A percentile compares a stretch with the other conserved stretches of the same genome.
Evolutionary conservation across 805 yeast species (phyloP).

Genomic region (Metschnikowia amazonensis): DNA sequence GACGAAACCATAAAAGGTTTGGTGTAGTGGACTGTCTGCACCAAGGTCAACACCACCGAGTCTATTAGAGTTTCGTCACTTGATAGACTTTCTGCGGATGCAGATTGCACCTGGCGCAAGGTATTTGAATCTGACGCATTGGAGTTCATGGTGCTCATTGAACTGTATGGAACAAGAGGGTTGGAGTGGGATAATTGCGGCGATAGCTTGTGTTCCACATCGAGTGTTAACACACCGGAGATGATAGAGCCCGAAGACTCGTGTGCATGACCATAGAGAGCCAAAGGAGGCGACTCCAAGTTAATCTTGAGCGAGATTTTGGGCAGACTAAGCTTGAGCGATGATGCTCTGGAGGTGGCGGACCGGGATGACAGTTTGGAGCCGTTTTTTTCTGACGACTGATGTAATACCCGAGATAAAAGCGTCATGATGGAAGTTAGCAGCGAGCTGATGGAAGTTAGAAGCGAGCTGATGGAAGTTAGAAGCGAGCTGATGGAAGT

Average conservation of each 20-base stretch:
- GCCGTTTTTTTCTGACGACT: slow-evolving; percentile 13
- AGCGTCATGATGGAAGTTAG: slow-evolving; percentile 18
- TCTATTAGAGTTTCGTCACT: slow-evolving; percentile 28
- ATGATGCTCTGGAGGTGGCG: neutral
- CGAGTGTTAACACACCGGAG: slow-evolving; percentile 69
- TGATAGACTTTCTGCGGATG: neutral
- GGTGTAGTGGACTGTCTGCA: slow-evolving; percentile 66
- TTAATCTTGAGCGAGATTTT: slow-evolving; percentile 48
- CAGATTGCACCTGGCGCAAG: slow-evolving; percentile 3
- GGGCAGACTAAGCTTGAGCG: slow-evolving; percentile 20
- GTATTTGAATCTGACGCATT: neutral
- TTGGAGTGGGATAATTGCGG: neutral
- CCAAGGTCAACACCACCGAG: slow-evolving; percentile 58
- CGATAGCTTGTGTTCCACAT: slow-evolving; percentile 12
- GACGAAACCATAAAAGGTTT: slow-evolving; percentile 64
- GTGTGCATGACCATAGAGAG: slow-evolving; percentile 71
- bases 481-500: no score
- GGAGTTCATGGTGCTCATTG: slow-evolving; percentile 2
- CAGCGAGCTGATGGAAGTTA: no score
- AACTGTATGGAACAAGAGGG: slow-evolving; percentile 6
- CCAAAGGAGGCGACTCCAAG: slow-evolving; percentile 88
- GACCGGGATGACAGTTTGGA: slow-evolving; percentile 6
- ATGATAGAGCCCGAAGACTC: slow-evolving; percentile 85
- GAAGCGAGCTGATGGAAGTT: no score
- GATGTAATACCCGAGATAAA: slow-evolving; percentile 22